Conservation (phyloP, 176 grass and related monocot genomes). For the Alloteropsis semialata region DNA sequence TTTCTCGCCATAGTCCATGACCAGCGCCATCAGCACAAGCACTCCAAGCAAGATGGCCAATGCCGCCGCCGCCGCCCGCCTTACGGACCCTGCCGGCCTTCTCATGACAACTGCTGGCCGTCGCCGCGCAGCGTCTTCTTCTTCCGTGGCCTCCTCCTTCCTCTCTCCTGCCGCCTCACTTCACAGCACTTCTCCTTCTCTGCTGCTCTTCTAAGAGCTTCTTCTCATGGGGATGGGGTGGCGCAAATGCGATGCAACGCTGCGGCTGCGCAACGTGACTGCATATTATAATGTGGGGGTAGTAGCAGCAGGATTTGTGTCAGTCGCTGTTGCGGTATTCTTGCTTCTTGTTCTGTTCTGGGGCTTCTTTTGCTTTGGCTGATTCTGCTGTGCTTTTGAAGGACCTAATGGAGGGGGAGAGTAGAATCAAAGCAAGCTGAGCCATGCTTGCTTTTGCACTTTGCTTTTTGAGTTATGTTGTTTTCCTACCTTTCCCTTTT, state of each 20-base stretch:
- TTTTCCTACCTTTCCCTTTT: slow-evolving; percentile 49
- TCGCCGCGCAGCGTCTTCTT: background rate
- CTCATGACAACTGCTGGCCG: slow-evolving; percentile 16
- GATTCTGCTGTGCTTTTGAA: slow-evolving; percentile 66
- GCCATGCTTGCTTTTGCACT: slow-evolving; percentile 48
- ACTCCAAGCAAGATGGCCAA: slow-evolving; percentile 46
- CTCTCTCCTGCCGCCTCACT: slow-evolving; percentile 9
- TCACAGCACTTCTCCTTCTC: background rate
- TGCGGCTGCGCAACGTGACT: slow-evolving; percentile 23
- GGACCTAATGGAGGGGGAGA: slow-evolving; percentile 38
- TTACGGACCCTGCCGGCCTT: slow-evolving; percentile 25
- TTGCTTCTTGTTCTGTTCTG: slow-evolving; percentile 69
- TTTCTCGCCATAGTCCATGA: slow-evolving; percentile 9
- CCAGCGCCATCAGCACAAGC: slow-evolving; percentile 47
- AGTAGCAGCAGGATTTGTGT: slow-evolving; percentile 43
- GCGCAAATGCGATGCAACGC: slow-evolving; percentile 29
- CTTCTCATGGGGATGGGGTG: slow-evolving; percentile 29
- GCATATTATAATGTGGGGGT: slow-evolving; percentile 62
- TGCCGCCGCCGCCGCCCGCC: slow-evolving; percentile 29
- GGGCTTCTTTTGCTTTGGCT: slow-evolving; percentile 53
- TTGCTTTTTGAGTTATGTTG: slow-evolving; percentile 46
- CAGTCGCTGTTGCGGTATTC: slow-evolving; percentile 59
- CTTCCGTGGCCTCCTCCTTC: background rate
- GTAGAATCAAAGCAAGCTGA: slow-evolving; percentile 51
- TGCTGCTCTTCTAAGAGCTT: slow-evolving; percentile 31